Conservation (phyloP, 805 yeast species). For the Candida chilensis region DNA sequence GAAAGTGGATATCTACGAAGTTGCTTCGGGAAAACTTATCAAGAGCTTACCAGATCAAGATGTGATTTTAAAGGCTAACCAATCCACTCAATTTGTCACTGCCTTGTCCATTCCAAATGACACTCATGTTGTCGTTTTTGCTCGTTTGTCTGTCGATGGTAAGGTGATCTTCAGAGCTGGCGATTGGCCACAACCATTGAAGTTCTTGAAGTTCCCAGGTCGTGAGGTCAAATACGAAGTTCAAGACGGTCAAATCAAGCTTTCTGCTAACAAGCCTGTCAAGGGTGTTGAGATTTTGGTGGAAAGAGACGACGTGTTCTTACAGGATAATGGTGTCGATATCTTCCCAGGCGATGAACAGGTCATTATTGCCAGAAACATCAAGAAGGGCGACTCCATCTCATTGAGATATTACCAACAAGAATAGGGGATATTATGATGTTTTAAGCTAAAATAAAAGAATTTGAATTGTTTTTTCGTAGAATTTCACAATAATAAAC, state of each 20-base stretch:
- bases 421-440: too few relatives aligned
- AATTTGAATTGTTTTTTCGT: too few relatives aligned
- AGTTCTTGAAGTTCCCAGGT: conserved; percentile 22
- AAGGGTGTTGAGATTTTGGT: conserved; percentile 31
- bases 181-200: conserved; percentile 45
- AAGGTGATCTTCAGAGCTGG: conserved; percentile 17
- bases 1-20: conserved; percentile 16
- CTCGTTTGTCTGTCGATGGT: conserved; percentile 3
- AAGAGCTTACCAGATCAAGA: conserved; percentile 2
- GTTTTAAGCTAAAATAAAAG: too few relatives aligned
- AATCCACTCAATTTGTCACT: conserved; percentile 2
- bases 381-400: conserved; percentile 1
- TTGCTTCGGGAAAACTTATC: conserved; percentile 18
- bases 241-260: conserved; percentile 11
- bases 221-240: conserved; percentile 12
- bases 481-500: too few relatives aligned
- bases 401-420: conserved; percentile 3
- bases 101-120: neutral
- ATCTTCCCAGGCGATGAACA: conserved; percentile 4
- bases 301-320: conserved; percentile 6
- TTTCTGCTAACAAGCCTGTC: conserved; percentile 24
- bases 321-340: conserved; percentile 6
- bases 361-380: conserved; percentile 1
- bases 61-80: conserved; percentile 2
- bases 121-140: neutral